A percentile compares a stretch with the other conserved stretches of the same genome.
These are phyloP conservation scores for Xylaria sp. DNA, from an alignment of 2,329 filamentous ascomycete species.

Conservation along the genomic window DNA sequence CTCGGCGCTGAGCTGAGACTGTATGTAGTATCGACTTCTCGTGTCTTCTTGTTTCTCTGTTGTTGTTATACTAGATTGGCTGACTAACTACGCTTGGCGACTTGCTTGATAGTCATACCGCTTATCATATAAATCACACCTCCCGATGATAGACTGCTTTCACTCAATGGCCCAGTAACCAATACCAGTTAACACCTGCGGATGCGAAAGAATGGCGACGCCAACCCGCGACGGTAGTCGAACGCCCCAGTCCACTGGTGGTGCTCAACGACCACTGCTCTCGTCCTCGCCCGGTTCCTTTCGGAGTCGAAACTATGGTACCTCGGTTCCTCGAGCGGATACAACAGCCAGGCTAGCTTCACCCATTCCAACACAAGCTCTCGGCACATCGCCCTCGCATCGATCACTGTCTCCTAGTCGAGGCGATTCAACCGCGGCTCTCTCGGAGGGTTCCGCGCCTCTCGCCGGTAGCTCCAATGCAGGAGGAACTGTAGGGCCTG, in stretches of 20 bases:
- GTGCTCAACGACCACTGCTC: conserved; percentile 53
- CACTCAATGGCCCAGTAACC: conserved; percentile 32
- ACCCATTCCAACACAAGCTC: conserved; percentile 62
- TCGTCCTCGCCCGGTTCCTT: conserved; percentile 62
- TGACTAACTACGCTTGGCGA: conserved; percentile 13
- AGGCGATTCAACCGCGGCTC: conserved; percentile 50
- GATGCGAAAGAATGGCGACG: conserved; percentile 46
- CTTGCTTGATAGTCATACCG: background rate
- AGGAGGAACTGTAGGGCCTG: conserved; percentile 72
- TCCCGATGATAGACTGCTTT: background rate
- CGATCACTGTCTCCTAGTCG: conserved; percentile 62
- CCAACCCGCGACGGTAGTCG: conserved; percentile 55
- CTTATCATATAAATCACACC: conserved; percentile 4
- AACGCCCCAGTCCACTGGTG: conserved; percentile 47
- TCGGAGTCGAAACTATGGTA: conserved; percentile 59
- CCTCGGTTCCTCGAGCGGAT: conserved; percentile 67
- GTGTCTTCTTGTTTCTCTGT: conserved; percentile 8
- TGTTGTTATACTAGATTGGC: background rate
- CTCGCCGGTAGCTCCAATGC: conserved; percentile 73
- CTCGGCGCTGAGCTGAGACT: background rate
- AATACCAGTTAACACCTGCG: conserved; percentile 12
- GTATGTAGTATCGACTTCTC: conserved; percentile 1
- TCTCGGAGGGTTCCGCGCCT: conserved; percentile 64
- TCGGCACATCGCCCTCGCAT: conserved; percentile 58
- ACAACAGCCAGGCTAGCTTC: conserved; percentile 71